Conservation (phyloP, 192 early-diverging fungal genomes). For the Coemansia sp. region DNA sequence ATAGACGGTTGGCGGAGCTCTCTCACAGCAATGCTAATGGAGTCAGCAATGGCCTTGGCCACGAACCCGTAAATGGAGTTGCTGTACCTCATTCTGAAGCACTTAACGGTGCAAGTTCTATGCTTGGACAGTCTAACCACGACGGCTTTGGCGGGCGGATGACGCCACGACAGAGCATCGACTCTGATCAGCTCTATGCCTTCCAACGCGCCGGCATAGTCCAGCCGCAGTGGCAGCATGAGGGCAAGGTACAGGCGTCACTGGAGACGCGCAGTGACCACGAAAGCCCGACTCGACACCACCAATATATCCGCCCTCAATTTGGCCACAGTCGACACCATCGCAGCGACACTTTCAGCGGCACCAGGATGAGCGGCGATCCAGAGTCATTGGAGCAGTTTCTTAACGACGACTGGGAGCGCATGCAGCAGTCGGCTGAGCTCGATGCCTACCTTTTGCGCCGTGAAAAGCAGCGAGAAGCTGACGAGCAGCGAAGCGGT, state of each 20-base stretch:
- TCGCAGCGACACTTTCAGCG: slow-evolving; percentile 34
- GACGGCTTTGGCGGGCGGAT: neutral
- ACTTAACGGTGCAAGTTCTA: neutral
- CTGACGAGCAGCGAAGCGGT: slow-evolving; percentile 33
- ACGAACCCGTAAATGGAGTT: neutral
- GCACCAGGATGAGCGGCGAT: slow-evolving; percentile 25
- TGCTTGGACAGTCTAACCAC: neutral
- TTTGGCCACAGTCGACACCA: slow-evolving; percentile 7
- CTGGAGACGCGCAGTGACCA: neutral
- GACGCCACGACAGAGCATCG: neutral
- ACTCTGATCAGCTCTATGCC: neutral
- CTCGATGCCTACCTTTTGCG: slow-evolving; percentile 14
- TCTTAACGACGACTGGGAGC: slow-evolving; percentile 49
- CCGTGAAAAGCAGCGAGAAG: slow-evolving; percentile 7
- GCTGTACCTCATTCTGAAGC: neutral
- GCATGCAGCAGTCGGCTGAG: slow-evolving; percentile 36
- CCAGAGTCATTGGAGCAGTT: slow-evolving; percentile 36
- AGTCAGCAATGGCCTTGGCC: neutral
- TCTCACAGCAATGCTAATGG: slow-evolving; percentile 3
- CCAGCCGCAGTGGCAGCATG: neutral
- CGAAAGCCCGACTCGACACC: neutral
- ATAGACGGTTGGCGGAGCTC: slow-evolving; percentile 39
- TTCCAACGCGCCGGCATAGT: neutral
- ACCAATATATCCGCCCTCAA: neutral
- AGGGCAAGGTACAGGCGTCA: neutral